A percentile compares a stretch with the other conserved stretches of the same genome.
Evolutionary conservation across 2,329 filamentous ascomycete species (phyloP).

Genomic region (Beauveria scarabaeidicola): DNA sequence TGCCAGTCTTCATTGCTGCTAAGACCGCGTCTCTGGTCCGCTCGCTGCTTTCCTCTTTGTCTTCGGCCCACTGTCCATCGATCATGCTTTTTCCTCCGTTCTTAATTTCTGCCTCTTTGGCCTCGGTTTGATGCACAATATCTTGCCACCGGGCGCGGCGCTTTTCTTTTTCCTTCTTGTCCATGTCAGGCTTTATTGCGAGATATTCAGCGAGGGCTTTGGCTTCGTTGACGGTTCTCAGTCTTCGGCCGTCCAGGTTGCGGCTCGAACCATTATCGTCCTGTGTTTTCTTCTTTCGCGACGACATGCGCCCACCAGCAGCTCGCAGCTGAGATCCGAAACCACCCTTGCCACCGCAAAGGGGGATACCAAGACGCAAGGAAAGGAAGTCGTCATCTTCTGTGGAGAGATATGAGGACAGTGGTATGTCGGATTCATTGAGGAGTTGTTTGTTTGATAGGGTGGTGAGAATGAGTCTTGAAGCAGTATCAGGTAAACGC

Average conservation of each 20-base stretch:
- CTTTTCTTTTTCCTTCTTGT: constrained; percentile 83
- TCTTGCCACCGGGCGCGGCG: constrained; percentile 78
- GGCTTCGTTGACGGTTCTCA: constrained; percentile 89
- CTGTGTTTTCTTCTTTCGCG: constrained; percentile 76
- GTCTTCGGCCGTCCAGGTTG: constrained; percentile 81
- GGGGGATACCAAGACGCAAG: constrained; percentile 67
- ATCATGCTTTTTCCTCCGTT: constrained; percentile 62
- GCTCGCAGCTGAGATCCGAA: constrained; percentile 96
- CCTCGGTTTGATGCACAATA: constrained; percentile 76
- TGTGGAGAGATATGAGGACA: constrained; percentile 54
- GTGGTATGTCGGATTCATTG: constrained; percentile 39
- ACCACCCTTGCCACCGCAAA: constrained; percentile 92
- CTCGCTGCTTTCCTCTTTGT: constrained; percentile 83
- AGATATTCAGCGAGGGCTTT: constrained; percentile 93
- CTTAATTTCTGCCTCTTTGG: constrained; percentile 73
- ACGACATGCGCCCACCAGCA: constrained; percentile 95
- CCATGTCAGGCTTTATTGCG: constrained; percentile 95
- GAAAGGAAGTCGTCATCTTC: constrained; percentile 63
- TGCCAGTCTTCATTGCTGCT: constrained; percentile 57
- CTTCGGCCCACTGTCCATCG: constrained; percentile 90
- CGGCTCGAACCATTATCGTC: constrained; percentile 86
- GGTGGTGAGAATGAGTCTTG: constrained; percentile 71
- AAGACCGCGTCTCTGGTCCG: constrained; percentile 70
- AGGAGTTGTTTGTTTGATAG: constrained; percentile 65
- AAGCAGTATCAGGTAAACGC: constrained; percentile 49